Evolutionary conservation across 192 early-diverging fungal genomes (phyloP), one percentile per base, ranked within the genome.

Genomic region (Gaertneriomyces semiglobifer): DNA sequence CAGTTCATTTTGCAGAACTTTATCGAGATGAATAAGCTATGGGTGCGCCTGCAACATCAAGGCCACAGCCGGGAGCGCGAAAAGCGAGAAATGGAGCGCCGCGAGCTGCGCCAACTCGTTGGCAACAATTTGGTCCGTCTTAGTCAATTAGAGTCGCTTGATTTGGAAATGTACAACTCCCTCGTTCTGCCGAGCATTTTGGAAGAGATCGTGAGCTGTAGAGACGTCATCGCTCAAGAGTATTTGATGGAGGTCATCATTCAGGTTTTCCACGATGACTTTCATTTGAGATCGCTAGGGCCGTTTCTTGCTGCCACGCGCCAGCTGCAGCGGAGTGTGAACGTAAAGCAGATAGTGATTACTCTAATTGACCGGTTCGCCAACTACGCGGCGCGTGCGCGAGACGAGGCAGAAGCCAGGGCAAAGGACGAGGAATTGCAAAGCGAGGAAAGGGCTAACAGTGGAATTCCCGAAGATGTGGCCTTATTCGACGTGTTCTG

Each of bases 21-120:
- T 80, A 91, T 94, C 43, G 98, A 99, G 81, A 99, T 96, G 95
- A 99, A 99, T 80, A 99, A 99, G 80, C 84, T 99, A 14, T 99
- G 98, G 98, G 98, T 99, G 9, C 91, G 98, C 1, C 74, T 99
- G 68, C 98, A 99, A 77, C 91, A 95, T 76, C 93, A 96, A 73
- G 98, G 98, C 16, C 88, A 92, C 71, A 91, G 88, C 46, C 79
- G 92, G 7, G 98, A 99, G 73, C 87, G 93, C 18, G 94, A 96
- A 74, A 92, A 92, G 74, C 81, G 97, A 39, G 97, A 99, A 74
- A 84, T 88, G 59, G 97, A 99, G 88, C 87, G 98, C 25, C 88
- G 90, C 65, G 98, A 99, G 53, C 78, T 99, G 55, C 84, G 90
- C 63, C 91, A 95, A 64, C 81, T 99, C 45, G 94, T 99, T n/a